Percentiles rank a stretch among this genome's conserved stretches.
Conservation (phyloP, 108 stramenopile species). For the Skeletonema menzelii region DNA sequence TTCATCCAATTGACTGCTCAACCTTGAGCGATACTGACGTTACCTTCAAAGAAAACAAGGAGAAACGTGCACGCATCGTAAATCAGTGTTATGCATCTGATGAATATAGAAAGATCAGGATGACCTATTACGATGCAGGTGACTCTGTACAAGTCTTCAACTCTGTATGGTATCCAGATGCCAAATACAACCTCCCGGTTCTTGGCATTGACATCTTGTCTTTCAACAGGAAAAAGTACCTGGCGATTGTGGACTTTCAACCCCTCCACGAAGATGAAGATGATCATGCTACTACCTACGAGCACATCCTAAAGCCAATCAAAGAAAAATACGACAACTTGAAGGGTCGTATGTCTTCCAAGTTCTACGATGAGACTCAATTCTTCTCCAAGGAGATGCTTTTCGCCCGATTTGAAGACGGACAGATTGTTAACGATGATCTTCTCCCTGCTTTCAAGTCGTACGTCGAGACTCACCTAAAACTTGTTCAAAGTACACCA, state of each 20-base stretch:
- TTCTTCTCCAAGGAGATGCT: conserved; percentile 95
- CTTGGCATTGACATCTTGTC: conserved; percentile 91
- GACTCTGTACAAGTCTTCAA: conserved; percentile 95
- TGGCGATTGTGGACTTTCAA: conserved; percentile 95
- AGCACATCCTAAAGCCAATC: conserved; percentile 81
- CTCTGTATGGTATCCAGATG: conserved; percentile 90
- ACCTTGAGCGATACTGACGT: conserved; percentile 59
- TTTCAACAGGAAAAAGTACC: conserved; percentile 90
- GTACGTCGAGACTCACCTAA: conserved; percentile 75
- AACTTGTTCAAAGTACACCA: conserved; percentile 47
- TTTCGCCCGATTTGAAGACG: conserved; percentile 90
- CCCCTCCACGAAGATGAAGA: conserved; percentile 84
- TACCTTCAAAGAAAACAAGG: conserved; percentile 64
- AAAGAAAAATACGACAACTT: conserved; percentile 84
- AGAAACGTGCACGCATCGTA: conserved; percentile 80
- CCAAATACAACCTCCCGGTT: conserved; percentile 90
- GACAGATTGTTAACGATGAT: conserved; percentile 58
- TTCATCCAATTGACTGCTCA: conserved; percentile 62
- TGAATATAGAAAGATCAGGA: conserved; percentile 89
- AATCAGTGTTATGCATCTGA: conserved; percentile 69
- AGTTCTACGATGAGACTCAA: conserved; percentile 93
- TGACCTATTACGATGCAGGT: conserved; percentile 97
- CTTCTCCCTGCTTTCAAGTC: conserved; percentile 88
- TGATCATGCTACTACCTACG: conserved; percentile 63
- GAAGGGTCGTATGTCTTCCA: conserved; percentile 86